Percentiles rank a stretch among this genome's conserved stretches.
Conservation (phyloP, 768 basidiomycete species). For the Fomitopsis serialis region DNA sequence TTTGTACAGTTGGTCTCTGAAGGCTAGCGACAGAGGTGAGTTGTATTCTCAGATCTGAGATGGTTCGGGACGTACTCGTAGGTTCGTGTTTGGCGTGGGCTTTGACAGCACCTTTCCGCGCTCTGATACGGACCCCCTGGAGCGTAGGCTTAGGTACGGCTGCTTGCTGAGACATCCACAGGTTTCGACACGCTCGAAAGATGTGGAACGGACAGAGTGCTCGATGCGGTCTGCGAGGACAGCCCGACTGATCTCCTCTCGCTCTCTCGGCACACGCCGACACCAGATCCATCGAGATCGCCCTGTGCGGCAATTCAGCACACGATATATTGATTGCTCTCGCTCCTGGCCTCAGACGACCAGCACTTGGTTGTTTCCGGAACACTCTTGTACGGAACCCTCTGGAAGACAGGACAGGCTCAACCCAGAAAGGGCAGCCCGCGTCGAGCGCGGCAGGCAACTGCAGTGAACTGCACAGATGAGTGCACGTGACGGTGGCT, state of each 20-base stretch:
- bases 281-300: neutral
- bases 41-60: neutral
- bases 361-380: neutral
- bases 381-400: too few species aligned
- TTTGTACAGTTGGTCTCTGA: constrained; percentile 90
- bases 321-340: too few species aligned
- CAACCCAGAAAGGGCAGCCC: too few species aligned
- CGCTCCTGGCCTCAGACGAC: too few species aligned
- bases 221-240: neutral
- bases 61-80: constrained; percentile 37
- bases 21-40: constrained; percentile 46
- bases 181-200: constrained; percentile 33
- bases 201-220: constrained; percentile 20
- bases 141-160: constrained; percentile 82
- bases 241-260: neutral
- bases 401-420: too few species aligned
- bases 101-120: constrained; percentile 89
- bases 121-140: constrained; percentile 90
- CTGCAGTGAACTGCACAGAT: neutral
- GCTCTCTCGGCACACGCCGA: neutral
- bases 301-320: neutral
- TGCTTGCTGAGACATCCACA: constrained; percentile 93
- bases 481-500: neutral
- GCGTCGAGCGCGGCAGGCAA: neutral
- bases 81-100: constrained; percentile 94